These are phyloP conservation scores for Ceratorhiza oryzae-sativae DNA, from an alignment of 1,284 basidiomycete genomes.

Conservation along the genomic window DNA sequence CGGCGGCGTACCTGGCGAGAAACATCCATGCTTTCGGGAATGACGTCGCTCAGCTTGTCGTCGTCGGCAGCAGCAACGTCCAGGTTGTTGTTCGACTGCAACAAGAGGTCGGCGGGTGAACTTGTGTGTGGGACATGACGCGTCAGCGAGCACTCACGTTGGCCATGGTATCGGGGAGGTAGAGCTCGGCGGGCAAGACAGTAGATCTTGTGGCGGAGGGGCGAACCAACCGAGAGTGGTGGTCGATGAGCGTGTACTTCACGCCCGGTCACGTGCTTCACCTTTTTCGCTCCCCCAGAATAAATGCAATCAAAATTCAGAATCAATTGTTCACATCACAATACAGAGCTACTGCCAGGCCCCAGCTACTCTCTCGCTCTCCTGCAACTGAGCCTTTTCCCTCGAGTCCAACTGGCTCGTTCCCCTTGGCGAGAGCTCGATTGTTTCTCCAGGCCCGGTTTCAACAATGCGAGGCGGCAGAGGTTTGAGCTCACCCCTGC, in stretches of 20 bases:
- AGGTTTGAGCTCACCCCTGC: slow-evolving; percentile 49
- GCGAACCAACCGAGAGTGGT: slow-evolving; percentile 21
- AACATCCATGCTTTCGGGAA: slow-evolving; percentile 77
- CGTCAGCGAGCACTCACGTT: slow-evolving; percentile 8
- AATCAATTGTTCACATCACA: background rate
- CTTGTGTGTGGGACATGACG: background rate
- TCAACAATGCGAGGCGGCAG: slow-evolving; percentile 46
- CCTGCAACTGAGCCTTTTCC: slow-evolving; percentile 2
- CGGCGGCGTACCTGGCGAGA: slow-evolving; percentile 69
- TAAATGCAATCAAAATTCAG: background rate
- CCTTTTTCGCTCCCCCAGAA: slow-evolving; percentile 2
- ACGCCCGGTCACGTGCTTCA: slow-evolving; percentile 13
- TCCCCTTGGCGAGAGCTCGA: slow-evolving; percentile 37
- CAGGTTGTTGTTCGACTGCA: slow-evolving; percentile 22
- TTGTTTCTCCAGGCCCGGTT: slow-evolving; percentile 36
- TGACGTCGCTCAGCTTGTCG: slow-evolving; percentile 79
- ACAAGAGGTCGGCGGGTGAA: background rate
- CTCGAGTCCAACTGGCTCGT: slow-evolving; percentile 29
- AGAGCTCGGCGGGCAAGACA: background rate
- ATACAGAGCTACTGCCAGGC: slow-evolving; percentile 12
- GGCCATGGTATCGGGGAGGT: slow-evolving; percentile 2
- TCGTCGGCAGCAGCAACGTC: slow-evolving; percentile 58
- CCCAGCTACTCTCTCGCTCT: slow-evolving; percentile 1
- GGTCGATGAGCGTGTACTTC: slow-evolving; percentile 38
- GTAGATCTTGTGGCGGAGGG: slow-evolving; percentile 23